phyloP scores from a whole-genome alignment of 2,329 filamentous ascomycete genomes.

The Coniochaeta sp. region DNA sequence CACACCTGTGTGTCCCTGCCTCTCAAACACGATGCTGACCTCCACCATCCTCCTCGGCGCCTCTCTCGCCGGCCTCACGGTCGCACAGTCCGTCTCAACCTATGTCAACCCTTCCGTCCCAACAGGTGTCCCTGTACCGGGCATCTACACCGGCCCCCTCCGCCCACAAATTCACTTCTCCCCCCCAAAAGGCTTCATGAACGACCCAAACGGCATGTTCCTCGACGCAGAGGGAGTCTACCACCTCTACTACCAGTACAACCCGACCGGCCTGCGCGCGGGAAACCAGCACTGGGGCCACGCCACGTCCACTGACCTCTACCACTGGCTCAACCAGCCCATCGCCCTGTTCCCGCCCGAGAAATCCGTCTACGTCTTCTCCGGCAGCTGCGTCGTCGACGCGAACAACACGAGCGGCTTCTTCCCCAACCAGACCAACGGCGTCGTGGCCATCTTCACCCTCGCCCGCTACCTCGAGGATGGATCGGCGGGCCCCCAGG shows the following conservation, averaged over 20 bases:
- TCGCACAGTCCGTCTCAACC: conserved; percentile 12
- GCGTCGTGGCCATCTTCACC: conserved; percentile 53
- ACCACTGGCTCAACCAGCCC: conserved; percentile 58
- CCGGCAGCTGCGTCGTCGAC: conserved; percentile 52
- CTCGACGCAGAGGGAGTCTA: conserved; percentile 47
- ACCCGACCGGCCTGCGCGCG: conserved; percentile 17
- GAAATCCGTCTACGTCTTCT: conserved; percentile 38
- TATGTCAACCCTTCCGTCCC: conserved; percentile 21
- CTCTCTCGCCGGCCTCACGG: not conserved
- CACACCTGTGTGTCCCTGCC: not conserved
- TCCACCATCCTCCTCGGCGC: not conserved
- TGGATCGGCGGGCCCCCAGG: conserved; percentile 33
- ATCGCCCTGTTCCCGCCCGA: conserved; percentile 50
- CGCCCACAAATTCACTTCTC: conserved; percentile 51
- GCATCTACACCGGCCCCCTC: conserved; percentile 20
- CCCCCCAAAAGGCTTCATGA: conserved; percentile 46
- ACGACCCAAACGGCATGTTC: conserved; percentile 61
- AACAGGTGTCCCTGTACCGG: conserved; percentile 17
- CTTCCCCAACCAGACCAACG: conserved; percentile 42
- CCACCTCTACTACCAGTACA: conserved; percentile 58
- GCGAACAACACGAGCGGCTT: conserved; percentile 59
- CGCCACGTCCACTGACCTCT: conserved; percentile 54
- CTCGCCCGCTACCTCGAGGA: conserved; percentile 25
- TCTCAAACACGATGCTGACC: not conserved
- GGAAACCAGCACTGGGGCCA: conserved; percentile 64